Conservation (phyloP, 345 rosid species). For the Streptanthus diversifolius region DNA sequence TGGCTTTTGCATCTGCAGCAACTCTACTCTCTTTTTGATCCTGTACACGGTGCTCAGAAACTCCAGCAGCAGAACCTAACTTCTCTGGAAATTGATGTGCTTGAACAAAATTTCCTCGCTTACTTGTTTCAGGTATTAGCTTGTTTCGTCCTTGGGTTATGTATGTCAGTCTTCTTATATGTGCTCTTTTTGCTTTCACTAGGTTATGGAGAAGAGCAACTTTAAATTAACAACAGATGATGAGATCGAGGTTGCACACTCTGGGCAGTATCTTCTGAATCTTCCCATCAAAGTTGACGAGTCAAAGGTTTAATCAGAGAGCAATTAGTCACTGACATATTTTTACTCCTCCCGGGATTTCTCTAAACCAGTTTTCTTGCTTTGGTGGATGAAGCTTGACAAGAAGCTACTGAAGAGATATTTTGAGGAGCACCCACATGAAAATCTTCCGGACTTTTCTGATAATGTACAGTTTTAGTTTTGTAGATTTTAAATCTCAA, state of each 20-base stretch:
- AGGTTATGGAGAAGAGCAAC: slow-evolving; percentile 97
- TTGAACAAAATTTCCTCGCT: slow-evolving; percentile 83
- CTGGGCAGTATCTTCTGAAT: slow-evolving; percentile 87
- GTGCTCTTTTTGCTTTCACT: neutral
- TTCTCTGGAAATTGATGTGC: slow-evolving; percentile 60
- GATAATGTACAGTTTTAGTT: slow-evolving; percentile 58
- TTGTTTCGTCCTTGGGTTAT: neutral
- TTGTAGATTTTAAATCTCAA: neutral
- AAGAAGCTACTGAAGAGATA: slow-evolving; percentile 63
- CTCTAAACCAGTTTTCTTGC: slow-evolving; percentile 1
- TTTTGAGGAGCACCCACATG: slow-evolving; percentile 65
- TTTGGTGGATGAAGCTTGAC: slow-evolving; percentile 69
- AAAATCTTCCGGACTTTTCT: slow-evolving; percentile 71
- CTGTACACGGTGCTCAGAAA: slow-evolving; percentile 68
- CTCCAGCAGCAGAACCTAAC: slow-evolving; percentile 72
- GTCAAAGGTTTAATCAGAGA: slow-evolving; percentile 56
- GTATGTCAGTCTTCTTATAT: neutral
- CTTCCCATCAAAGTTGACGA: slow-evolving; percentile 92
- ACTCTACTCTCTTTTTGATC: slow-evolving; percentile 90
- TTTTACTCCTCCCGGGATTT: neutral
- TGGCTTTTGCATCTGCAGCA: slow-evolving; percentile 51
- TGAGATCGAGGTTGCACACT: slow-evolving; percentile 82
- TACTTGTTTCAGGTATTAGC: slow-evolving; percentile 73
- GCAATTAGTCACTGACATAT: neutral
- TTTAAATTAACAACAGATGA: slow-evolving; percentile 75